phyloP scores from a whole-genome alignment of 371 early-diverging fungal genomes.

The Cokeromyces recurvatus region DNA sequence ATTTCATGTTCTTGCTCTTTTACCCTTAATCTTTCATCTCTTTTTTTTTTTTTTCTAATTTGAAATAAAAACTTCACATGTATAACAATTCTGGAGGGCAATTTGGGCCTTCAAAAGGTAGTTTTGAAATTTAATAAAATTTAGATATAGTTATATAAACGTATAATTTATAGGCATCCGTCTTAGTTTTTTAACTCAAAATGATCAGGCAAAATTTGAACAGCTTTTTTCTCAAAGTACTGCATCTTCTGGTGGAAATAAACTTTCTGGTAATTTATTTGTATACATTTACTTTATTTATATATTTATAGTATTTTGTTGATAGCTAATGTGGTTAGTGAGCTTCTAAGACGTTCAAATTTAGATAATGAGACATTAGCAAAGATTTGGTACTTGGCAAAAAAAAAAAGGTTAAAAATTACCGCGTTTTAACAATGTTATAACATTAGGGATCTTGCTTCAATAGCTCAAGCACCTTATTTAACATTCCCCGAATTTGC shows the following conservation, averaged over 20 bases:
- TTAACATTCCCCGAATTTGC: slow-evolving; percentile 57
- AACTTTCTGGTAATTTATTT: slow-evolving; percentile 30
- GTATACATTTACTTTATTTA: neutral
- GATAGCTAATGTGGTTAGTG: slow-evolving; percentile 37
- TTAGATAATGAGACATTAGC: slow-evolving; percentile 46
- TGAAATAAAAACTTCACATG: neutral
- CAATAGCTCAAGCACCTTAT: slow-evolving; percentile 35
- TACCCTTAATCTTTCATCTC: neutral
- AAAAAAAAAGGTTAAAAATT: neutral
- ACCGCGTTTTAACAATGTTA: no score
- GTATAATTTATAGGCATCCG: slow-evolving; percentile 26
- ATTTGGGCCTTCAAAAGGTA: slow-evolving; percentile 20
- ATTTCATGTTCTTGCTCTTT: slow-evolving; percentile 10
- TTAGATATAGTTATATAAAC: neutral
- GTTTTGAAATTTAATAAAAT: neutral
- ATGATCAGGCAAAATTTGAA: slow-evolving; percentile 47
- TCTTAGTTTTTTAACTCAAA: slow-evolving; percentile 39
- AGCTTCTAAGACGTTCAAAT: slow-evolving; percentile 34
- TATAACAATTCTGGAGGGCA: slow-evolving; percentile 17
- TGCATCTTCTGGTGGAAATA: slow-evolving; percentile 30
- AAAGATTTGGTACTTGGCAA: slow-evolving; percentile 48
- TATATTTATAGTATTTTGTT: neutral
- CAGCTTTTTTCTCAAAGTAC: slow-evolving; percentile 38
- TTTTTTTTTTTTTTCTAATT: neutral
- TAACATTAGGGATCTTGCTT: slow-evolving; percentile 49